Conservation (phyloP, 352 stramenopile species). For the Saprolegnia diclina region DNA sequence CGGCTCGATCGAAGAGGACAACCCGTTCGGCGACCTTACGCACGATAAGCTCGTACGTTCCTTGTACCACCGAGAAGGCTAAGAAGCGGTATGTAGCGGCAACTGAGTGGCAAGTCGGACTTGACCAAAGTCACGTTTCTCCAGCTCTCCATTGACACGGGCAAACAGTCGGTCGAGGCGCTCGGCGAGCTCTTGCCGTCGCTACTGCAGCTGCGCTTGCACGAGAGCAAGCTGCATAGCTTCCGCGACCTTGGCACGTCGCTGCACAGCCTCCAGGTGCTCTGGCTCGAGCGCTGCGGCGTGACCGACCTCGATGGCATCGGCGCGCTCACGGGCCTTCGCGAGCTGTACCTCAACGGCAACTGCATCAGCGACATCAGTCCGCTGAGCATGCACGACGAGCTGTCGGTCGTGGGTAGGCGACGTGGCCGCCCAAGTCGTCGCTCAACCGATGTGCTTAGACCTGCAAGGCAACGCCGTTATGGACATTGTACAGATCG, state of each 20-base stretch:
- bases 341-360: conserved; percentile 68
- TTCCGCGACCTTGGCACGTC: conserved; percentile 83
- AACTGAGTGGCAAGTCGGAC: conserved; percentile 54
- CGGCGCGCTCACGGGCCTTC: conserved; percentile 61
- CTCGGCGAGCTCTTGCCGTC: conserved; percentile 73
- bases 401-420: conserved; percentile 66
- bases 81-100: conserved; percentile 37
- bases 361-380: conserved; percentile 79
- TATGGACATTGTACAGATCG: conserved; percentile 62
- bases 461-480: conserved; percentile 71
- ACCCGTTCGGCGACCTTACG: conserved; percentile 75
- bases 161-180: conserved; percentile 73
- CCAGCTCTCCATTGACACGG: conserved; percentile 63
- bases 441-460: conserved; percentile 24
- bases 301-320: conserved; percentile 84
- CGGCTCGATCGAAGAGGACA: conserved; percentile 36
- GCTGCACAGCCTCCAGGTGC: conserved; percentile 52
- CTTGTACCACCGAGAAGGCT: not conserved
- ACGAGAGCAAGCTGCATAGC: conserved; percentile 53
- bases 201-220: conserved; percentile 58
- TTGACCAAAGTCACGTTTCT: conserved; percentile 49
- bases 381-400: conserved; percentile 78
- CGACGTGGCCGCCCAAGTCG: no score
- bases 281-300: conserved; percentile 57
- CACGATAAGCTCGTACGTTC: conserved; percentile 59